Evolutionary conservation across 768 basidiomycete genomes (phyloP).

Genomic region (Hysterangium stoloniferum): DNA sequence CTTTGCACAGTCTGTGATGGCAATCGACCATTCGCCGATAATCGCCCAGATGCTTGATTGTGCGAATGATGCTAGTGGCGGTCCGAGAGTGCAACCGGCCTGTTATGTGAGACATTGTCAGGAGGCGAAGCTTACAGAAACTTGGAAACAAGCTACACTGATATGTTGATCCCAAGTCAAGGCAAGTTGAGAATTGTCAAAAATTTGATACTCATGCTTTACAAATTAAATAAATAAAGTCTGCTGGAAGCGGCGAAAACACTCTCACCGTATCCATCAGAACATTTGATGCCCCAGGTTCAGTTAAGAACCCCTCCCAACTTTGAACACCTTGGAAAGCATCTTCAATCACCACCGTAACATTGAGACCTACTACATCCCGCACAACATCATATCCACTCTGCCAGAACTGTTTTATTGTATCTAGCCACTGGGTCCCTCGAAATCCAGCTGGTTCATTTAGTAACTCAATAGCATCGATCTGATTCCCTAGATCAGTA

Average conservation of each 20-base stretch:
- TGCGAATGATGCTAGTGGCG: constrained; percentile 39
- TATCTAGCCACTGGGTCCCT: constrained; percentile 32
- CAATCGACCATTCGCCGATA: constrained; percentile 74
- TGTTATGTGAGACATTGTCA: constrained; percentile 15
- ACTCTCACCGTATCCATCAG: constrained; percentile 56
- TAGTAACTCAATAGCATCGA: constrained; percentile 59
- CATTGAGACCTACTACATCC: constrained; percentile 29
- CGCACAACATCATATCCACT: constrained; percentile 55
- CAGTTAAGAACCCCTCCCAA: constrained; percentile 54
- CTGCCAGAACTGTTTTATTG: constrained; percentile 47
- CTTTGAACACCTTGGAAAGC: constrained; percentile 59
- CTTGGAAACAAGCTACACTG: constrained; percentile 27
- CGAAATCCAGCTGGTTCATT: constrained; percentile 62
- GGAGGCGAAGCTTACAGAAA: neutral
- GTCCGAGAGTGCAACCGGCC: constrained; percentile 49
- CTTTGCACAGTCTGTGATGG: constrained; percentile 64
- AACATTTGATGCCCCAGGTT: constrained; percentile 43
- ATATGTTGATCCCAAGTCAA: constrained; percentile 53
- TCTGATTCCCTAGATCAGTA: constrained; percentile 43
- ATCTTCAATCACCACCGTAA: constrained; percentile 66
- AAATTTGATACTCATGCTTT: constrained; percentile 70
- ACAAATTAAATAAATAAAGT: constrained; percentile 1
- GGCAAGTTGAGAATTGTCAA: constrained; percentile 48
- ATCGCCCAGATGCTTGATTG: constrained; percentile 61
- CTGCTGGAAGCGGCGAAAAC: neutral